phyloP scores from a whole-genome alignment of 768 basidiomycete genomes.

The Pulveroboletus frians region DNA sequence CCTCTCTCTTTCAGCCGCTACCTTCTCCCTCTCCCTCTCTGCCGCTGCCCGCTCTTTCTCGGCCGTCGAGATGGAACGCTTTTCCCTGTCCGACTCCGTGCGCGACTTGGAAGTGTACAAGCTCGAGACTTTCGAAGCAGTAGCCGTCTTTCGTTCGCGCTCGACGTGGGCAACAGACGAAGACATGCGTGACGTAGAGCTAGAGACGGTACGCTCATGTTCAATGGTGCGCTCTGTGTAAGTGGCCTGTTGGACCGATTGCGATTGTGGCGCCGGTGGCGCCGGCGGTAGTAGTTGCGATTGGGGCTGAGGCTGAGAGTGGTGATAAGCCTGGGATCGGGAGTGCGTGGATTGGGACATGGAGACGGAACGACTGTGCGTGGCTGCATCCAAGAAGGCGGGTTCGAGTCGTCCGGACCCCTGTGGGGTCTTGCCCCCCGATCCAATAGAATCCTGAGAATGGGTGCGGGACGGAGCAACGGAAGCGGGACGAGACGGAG shows the following conservation, averaged over 20 bases:
- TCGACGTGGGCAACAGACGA: slow-evolving; percentile 19
- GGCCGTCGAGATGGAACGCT: slow-evolving; percentile 9
- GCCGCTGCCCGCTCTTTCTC: slow-evolving; percentile 14
- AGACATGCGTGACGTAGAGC: slow-evolving; percentile 22
- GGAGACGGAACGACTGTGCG: slow-evolving; percentile 25
- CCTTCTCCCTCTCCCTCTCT: slow-evolving; percentile 11
- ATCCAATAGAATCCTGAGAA: slow-evolving; percentile 41
- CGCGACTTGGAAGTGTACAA: slow-evolving; percentile 23
- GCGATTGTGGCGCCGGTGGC: neutral
- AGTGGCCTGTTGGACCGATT: slow-evolving; percentile 8
- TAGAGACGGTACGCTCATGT: slow-evolving; percentile 23
- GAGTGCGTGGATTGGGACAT: slow-evolving; percentile 17
- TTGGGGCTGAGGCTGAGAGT: slow-evolving; percentile 9
- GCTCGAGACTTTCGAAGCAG: slow-evolving; percentile 32
- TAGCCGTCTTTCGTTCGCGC: slow-evolving; percentile 23
- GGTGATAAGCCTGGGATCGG: slow-evolving; percentile 14
- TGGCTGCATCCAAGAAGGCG: slow-evolving; percentile 27
- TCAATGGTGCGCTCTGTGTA: slow-evolving; percentile 23
- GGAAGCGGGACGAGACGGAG: slow-evolving; percentile 40
- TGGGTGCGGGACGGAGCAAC: slow-evolving; percentile 51
- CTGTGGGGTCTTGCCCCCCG: slow-evolving; percentile 30
- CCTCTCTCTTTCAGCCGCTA: slow-evolving; percentile 5
- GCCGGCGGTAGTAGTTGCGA: slow-evolving; percentile 2
- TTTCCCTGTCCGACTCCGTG: slow-evolving; percentile 22
- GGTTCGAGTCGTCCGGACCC: slow-evolving; percentile 25